Base-by-base conservation (phyloP, 2,329 filamentous ascomycete species). In the Monosporascus sp. region DNA sequence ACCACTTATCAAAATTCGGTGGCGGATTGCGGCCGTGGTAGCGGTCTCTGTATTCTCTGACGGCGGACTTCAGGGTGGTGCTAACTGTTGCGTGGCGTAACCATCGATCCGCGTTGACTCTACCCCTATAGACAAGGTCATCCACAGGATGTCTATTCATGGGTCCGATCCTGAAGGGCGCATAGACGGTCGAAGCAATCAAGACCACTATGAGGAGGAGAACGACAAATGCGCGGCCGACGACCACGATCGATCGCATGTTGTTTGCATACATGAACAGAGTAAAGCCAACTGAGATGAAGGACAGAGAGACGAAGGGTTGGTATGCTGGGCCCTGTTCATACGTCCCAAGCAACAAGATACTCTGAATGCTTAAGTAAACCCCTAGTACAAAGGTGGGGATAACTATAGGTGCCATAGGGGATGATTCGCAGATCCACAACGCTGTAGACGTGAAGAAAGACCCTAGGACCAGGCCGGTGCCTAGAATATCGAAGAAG, bases 1-100 rank as follows among this genome's bases (percentile, higher is more conserved):
- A 96, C 91, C 91, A 96, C 59, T 85, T 84, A 62, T 91, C 88
- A 62, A 96, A 96, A 54, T 88, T 81, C 1, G 86, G 88, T 11
- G 91, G 91, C 17, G 91, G 91, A 28, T 83, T 74, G 55, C 90
- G 81, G 15, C 84, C 82, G 61, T 88, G 61, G 54, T 83, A 74
- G 5, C 76, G 73, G 48, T 79, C 74, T 48, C 72, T 71, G 60
- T 84, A 84, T 51, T 78, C 72, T 5, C 67, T 63, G 4, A 76
- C 72, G 0, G 79, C 80, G 8, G 76, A 67, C 1, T 68, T 68
- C 3, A 81, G 65, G 14, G 71, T 78, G 11, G 70, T 70, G 60
- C 79, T 82, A 15, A 72, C 70, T 2, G 70, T 70, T 1, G 75
- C 79, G 48, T 74, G 67, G 7, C 73, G 64, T 7, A 78, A 62